These are phyloP conservation scores for Dothistroma pini DNA, from an alignment of 2,329 filamentous ascomycete genomes.

Conservation along the genomic window DNA sequence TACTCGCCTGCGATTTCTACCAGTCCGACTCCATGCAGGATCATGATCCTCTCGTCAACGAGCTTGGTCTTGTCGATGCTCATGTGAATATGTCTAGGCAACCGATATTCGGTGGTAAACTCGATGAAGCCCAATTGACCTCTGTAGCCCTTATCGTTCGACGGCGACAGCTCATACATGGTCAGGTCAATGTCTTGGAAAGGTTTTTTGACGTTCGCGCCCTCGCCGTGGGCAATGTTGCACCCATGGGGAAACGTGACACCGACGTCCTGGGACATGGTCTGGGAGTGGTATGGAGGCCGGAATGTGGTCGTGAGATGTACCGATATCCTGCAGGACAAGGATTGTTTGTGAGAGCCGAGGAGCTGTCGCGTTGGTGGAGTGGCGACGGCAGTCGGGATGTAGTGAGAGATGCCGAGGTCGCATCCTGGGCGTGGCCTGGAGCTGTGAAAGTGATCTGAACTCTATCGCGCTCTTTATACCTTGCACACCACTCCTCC, in stretches of 20 bases:
- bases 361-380: not conserved
- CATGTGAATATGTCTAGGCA: conserved; percentile 27
- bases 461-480: conserved; percentile 11
- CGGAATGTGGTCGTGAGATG: not conserved
- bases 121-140: conserved; percentile 23
- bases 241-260: conserved; percentile 18
- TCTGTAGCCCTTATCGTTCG: conserved; percentile 20
- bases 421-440: not conserved
- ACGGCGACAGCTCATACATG: conserved; percentile 23
- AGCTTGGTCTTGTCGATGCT: conserved; percentile 13
- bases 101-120: conserved; percentile 20
- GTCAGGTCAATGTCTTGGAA: conserved; percentile 20
- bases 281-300: not conserved
- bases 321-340: not conserved
- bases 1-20: conserved; percentile 22
- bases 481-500: conserved; percentile 7
- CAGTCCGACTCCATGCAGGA: conserved; percentile 21
- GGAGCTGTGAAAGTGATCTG: conserved; percentile 5
- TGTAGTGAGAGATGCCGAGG: not conserved
- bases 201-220: conserved; percentile 25
- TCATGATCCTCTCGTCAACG: conserved; percentile 24
- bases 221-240: conserved; percentile 22
- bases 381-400: conserved; percentile 1
- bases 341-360: not conserved
- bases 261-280: not conserved